Base-by-base conservation (phyloP, 2,329 filamentous ascomycete species). In the Pseudofabraea citricarpa region DNA sequence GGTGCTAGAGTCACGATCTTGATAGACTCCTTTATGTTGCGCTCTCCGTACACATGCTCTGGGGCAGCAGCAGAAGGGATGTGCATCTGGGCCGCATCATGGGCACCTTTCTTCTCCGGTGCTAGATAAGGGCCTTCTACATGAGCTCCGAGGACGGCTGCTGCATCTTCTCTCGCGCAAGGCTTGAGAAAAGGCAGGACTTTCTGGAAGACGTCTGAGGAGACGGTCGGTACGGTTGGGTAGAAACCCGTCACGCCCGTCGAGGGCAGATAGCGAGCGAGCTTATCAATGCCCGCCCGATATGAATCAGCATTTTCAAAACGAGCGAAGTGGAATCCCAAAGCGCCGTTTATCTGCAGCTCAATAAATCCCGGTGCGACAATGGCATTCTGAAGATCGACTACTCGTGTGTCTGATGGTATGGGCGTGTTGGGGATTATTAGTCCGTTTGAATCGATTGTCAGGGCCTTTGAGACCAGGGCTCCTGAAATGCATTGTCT, bases 121-220 rank as follows among this genome's bases (percentile, higher is more conserved):
- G 71, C 65, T 5, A 79, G 67, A 52, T 74, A 78, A 6, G 75
- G 75, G 2, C 75, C 75, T 66, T 79, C 75, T 15, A 67, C 65
- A 52, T 79, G 75, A n/a, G 73, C 73, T 22, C 75, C 75, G 1
- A 78, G 66, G 5, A 78, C 63, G 15, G 69, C 66, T n/a, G 75
- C 74, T 4, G 66, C 66, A 12, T 57, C 50, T 8, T 62, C 46
- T 39, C 71, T 66, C 9, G 63, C 53, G 18, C 66, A 62, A 12
- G 74, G 72, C 18, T 51, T 55, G 3, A 77, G 61, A 18, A 61
- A 66, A 1, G 74, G 72, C 4, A 77, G 64, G 29, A 74, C 57
- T 3, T 40, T 37, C 15, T 57, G 49, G 46, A 74, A 76, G 21
- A 72, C 64, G 5, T 70, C 62, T 5, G 56, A 52, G 12, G 65